Evolutionary conservation across 306 rosid species (phyloP).

Genomic region (Vicia villosa): DNA sequence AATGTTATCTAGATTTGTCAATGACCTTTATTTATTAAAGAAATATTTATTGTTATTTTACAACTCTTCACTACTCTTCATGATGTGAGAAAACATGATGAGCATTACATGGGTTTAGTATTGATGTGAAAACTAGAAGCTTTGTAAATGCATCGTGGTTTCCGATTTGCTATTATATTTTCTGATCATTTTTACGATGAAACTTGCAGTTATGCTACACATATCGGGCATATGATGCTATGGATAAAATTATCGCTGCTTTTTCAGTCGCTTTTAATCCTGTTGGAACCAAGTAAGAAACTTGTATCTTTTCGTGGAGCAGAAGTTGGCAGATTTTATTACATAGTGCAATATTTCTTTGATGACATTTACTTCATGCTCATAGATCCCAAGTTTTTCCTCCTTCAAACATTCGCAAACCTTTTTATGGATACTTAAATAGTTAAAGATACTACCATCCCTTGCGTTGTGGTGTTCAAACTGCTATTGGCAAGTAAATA

Average conservation of each 20-base stretch:
- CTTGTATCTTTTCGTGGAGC: constrained; percentile 25
- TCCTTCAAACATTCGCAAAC: not conserved
- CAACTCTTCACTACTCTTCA: too few relatives aligned
- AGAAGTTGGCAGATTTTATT: constrained; percentile 12
- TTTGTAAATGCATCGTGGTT: constrained; percentile 21
- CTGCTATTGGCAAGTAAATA: constrained; percentile 18
- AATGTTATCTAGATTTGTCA: too few relatives aligned
- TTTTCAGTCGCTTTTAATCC: constrained; percentile 93
- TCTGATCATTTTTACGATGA: constrained; percentile 32
- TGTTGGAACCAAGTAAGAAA: constrained; percentile 76
- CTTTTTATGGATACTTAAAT: not conserved
- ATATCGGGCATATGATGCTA: constrained; percentile 92
- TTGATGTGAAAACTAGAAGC: too few relatives aligned
- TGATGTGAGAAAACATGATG: too few relatives aligned
- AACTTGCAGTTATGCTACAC: constrained; percentile 88
- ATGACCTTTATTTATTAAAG: too few relatives aligned
- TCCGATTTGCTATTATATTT: constrained; percentile 24
- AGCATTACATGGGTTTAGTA: too few relatives aligned
- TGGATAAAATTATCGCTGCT: constrained; percentile 94
- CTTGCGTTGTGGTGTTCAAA: constrained; percentile 13
- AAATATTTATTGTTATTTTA: too few relatives aligned
- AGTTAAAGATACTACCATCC: constrained; percentile 13
- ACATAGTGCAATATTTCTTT: constrained; percentile 3
- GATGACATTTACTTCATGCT: constrained; percentile 19
- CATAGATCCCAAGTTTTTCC: not conserved